Evolutionary conservation across 1,284 basidiomycete species (phyloP).

Genomic region (Naganishia sp.): DNA sequence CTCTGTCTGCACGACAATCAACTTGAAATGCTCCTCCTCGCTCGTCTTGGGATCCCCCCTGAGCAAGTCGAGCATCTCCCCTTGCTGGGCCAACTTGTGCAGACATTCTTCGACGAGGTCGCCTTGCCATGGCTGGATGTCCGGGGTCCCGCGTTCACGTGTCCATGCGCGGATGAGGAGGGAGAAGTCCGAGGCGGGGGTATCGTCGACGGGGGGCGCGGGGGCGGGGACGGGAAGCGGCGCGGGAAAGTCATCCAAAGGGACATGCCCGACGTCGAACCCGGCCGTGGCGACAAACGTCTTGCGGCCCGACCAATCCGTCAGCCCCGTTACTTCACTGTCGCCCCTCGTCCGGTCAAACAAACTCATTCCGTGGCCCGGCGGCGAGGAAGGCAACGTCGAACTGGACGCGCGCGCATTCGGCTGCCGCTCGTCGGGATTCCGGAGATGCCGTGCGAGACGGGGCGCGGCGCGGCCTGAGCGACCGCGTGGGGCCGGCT

Average conservation of each 20-base stretch:
- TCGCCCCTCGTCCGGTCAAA: neutral
- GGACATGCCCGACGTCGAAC: constrained; percentile 11
- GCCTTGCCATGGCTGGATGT: constrained; percentile 74
- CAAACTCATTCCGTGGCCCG: neutral
- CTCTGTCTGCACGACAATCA: constrained; percentile 88
- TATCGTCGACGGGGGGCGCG: constrained; percentile 26
- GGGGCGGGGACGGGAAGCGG: neutral
- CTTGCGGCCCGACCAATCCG: too few species aligned
- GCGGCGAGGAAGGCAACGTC: constrained; percentile 5
- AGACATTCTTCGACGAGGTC: constrained; percentile 69
- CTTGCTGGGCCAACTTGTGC: constrained; percentile 83
- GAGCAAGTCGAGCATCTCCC: constrained; percentile 60
- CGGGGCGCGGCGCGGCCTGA: constrained; percentile 17
- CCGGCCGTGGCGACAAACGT: neutral
- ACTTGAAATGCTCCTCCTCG: constrained; percentile 86
- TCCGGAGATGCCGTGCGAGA: constrained; percentile 27
- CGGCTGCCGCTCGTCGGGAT: neutral
- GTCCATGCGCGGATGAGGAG: constrained; percentile 73
- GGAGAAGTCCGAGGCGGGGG: constrained; percentile 41
- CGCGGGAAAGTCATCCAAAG: neutral
- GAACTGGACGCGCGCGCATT: constrained; percentile 23
- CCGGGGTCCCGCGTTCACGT: constrained; percentile 79
- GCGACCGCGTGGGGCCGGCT: neutral
- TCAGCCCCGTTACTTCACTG: neutral
- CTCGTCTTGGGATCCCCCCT: constrained; percentile 74